These are phyloP conservation scores for Pythium aristosporum DNA, from an alignment of 352 stramenopile species.

Conservation along the genomic window DNA sequence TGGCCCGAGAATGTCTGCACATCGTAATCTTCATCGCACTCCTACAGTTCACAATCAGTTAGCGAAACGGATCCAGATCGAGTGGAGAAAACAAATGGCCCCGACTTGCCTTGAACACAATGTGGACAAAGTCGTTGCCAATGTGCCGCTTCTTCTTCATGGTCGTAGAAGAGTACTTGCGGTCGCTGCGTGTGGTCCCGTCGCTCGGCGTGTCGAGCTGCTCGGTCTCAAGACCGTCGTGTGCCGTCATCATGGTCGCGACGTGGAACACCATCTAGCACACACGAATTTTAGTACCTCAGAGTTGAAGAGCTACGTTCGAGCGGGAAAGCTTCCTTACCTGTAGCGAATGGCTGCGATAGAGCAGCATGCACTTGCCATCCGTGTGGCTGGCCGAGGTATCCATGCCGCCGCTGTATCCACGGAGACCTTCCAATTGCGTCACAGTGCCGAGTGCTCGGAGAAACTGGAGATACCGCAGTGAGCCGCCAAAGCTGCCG, in stretches of 20 bases:
- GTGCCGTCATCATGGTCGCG: slow-evolving; percentile 76
- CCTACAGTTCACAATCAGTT: slow-evolving; percentile 20
- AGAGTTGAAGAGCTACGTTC: neutral
- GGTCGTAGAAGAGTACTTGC: slow-evolving; percentile 3
- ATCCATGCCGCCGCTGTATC: slow-evolving; percentile 80
- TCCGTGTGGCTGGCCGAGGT: slow-evolving; percentile 54
- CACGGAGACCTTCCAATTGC: slow-evolving; percentile 57
- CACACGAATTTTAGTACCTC: neutral
- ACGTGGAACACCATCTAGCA: slow-evolving; percentile 85
- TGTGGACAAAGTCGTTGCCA: slow-evolving; percentile 88
- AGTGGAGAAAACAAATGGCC: neutral
- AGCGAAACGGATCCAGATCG: neutral
- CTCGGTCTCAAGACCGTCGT: slow-evolving; percentile 15
- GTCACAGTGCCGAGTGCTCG: slow-evolving; percentile 66
- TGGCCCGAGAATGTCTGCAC: slow-evolving; percentile 74
- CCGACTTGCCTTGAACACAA: slow-evolving; percentile 63
- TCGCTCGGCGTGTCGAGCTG: neutral
- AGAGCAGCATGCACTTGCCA: slow-evolving; percentile 73
- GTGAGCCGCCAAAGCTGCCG: slow-evolving; percentile 60
- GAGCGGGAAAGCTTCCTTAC: slow-evolving; percentile 26
- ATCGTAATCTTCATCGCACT: slow-evolving; percentile 79
- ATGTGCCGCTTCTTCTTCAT: slow-evolving; percentile 90
- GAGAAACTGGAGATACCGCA: slow-evolving; percentile 77
- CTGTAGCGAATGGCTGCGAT: slow-evolving; percentile 66
- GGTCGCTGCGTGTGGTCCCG: neutral